A percentile compares a stretch with the other conserved stretches of the same genome.
These are phyloP conservation scores for Przewalskia tangutica DNA, from an alignment of 257 asterid species.

Conservation along the genomic window DNA sequence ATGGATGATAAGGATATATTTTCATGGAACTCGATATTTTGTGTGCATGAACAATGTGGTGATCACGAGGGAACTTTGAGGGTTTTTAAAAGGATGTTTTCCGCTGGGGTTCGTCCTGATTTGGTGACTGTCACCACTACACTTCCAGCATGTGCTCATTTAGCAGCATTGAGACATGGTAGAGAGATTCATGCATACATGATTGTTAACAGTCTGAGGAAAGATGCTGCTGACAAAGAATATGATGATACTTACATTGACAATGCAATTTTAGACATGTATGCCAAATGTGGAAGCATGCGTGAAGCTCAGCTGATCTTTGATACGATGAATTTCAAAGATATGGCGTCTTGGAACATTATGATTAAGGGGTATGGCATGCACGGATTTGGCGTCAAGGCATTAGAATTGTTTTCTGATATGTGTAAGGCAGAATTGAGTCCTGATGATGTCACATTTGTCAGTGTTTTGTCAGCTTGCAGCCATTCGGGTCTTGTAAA, in stretches of 20 bases:
- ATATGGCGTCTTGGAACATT: constrained; percentile 82
- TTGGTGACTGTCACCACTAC: constrained; percentile 56
- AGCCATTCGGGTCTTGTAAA: constrained; percentile 62
- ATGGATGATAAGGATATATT: constrained; percentile 61
- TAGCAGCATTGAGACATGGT: constrained; percentile 64
- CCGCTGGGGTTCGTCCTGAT: constrained; percentile 50
- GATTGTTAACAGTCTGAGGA: constrained; percentile 32
- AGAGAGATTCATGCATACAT: constrained; percentile 65
- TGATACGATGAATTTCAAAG: constrained; percentile 40
- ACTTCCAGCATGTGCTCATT: constrained; percentile 64
- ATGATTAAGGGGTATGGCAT: constrained; percentile 82
- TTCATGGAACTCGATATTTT: constrained; percentile 80
- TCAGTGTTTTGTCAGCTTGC: constrained; percentile 74
- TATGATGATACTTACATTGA: constrained; percentile 21
- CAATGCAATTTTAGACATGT: constrained; percentile 88
- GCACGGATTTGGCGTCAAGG: constrained; percentile 66
- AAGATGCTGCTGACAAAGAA: constrained; percentile 5
- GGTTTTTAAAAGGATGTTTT: constrained; percentile 48
- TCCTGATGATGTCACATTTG: constrained; percentile 68
- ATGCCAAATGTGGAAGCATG: constrained; percentile 73
- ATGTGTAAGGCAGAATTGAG: constrained; percentile 48
- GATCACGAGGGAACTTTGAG: constrained; percentile 55
- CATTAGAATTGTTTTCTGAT: constrained; percentile 43
- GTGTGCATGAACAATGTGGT: constrained; percentile 66
- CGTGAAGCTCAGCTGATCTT: constrained; percentile 54